Conservation (phyloP, 352 stramenopile species). For the Phytophthora pseudosyringae region DNA sequence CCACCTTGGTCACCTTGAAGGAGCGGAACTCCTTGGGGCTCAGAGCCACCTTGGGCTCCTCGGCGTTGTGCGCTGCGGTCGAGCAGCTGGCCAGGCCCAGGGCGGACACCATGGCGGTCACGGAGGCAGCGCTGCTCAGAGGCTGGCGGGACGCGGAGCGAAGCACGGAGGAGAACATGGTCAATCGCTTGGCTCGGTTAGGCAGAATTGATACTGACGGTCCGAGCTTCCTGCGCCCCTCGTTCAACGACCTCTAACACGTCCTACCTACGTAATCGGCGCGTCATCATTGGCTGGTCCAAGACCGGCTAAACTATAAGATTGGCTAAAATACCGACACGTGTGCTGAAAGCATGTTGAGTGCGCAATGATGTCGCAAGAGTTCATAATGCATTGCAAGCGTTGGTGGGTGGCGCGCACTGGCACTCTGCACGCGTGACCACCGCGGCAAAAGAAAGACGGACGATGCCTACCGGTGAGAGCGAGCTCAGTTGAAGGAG, state of each 20-base stretch:
- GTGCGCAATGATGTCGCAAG: constrained; percentile 18
- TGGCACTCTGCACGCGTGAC: constrained; percentile 3
- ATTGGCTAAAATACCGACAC: constrained; percentile 10
- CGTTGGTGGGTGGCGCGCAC: constrained; percentile 2
- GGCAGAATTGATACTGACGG: constrained; percentile 26
- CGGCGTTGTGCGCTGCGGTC: constrained; percentile 32
- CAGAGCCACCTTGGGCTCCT: constrained; percentile 56
- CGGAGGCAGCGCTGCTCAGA: constrained; percentile 25
- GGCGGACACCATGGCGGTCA: constrained; percentile 40
- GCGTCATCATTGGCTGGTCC: constrained; percentile 22
- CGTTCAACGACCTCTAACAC: constrained; percentile 18
- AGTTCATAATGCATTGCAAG: not conserved
- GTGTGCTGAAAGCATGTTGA: constrained; percentile 17
- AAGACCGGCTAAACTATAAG: not conserved
- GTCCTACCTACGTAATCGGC: constrained; percentile 19
- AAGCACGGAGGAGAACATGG: constrained; percentile 41
- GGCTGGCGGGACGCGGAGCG: constrained; percentile 30
- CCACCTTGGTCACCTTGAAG: constrained; percentile 69
- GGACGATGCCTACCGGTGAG: not conserved
- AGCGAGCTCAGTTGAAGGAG: constrained; percentile 43
- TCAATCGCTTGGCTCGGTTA: constrained; percentile 5
- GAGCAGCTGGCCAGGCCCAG: constrained; percentile 41
- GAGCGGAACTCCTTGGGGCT: constrained; percentile 64
- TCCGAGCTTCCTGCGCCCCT: constrained; percentile 24
- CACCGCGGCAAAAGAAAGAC: not conserved